Evolutionary conservation across 805 yeast genomes (phyloP), one percentile per base, ranked within the genome.

Genomic region (Pichia occidentalis): DNA sequence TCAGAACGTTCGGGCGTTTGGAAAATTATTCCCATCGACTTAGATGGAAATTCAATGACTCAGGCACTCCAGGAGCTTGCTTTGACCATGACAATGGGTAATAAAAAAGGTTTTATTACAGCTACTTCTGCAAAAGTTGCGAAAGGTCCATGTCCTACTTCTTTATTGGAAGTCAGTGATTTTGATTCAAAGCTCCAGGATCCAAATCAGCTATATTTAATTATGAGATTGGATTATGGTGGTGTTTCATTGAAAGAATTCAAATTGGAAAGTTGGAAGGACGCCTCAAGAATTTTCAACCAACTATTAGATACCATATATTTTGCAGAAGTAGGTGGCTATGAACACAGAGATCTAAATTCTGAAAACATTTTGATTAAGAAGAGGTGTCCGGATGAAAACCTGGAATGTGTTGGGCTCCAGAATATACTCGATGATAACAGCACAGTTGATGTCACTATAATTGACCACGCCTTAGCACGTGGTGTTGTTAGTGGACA

Each of bases 301-400:
- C 67, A 67, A 43, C 59, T 76, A 19, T 75, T 65, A 2, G 54
- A 61, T n/a, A 56, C 65, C 4, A 56, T 81, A 19, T 67, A 71
- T 19, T 57, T 57, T 8, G 80, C 75, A 1, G 87, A 82, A 54
- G 54, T 61, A 12, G 51, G 59, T 25, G 60, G 62, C 42, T 80
- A 80, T 56, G 88, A 81, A 56, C 90, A 82, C 50, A 65, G 90
- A 32, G 85, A 81, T 54, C 56, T 82, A 42, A 81, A 77, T 44
- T 67, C 81, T 69, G 79, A 80, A 10, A 81, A 81, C 50, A 62
- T 81, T 37, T 60, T 78, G 12, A 60, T 81, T 13, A 64, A 64
- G 34, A 46, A 48, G 10, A 10, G 3, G n/a, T n/a, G n/a, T 4
- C 12, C 7, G 9, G 23, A 24, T 22, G 34, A 38, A 13, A 23